phyloP scores from a whole-genome alignment of 257 asterid species.

The Capsicum rhomboideum region DNA sequence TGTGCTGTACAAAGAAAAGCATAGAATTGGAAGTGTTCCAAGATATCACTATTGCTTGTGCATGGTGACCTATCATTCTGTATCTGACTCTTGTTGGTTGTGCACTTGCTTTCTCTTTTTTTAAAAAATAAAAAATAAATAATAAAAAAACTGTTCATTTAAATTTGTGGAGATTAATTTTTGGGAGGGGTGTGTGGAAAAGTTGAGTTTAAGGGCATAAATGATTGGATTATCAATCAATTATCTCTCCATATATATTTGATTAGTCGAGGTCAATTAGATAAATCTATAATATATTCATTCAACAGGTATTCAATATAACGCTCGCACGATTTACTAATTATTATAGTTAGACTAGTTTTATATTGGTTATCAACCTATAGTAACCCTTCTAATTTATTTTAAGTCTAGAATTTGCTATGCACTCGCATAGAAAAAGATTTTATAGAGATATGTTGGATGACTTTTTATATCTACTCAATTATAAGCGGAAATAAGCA shows the following conservation, averaged over 20 bases:
- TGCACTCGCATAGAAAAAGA: neutral
- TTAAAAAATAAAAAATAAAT: neutral
- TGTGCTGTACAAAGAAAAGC: neutral
- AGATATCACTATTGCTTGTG: neutral
- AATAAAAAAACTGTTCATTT: neutral
- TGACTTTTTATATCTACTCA: too few species aligned
- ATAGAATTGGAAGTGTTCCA: neutral
- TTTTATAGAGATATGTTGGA: neutral
- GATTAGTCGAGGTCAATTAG: neutral
- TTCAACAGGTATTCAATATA: neutral
- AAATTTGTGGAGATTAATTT: neutral
- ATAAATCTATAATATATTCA: neutral
- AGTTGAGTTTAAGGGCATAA: too few species aligned
- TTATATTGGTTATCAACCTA: neutral
- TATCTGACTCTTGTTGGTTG: neutral
- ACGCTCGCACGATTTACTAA: neutral
- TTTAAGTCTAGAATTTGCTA: too few species aligned
- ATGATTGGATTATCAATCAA: neutral
- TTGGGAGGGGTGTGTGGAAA: too few species aligned
- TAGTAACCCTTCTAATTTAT: too few species aligned
- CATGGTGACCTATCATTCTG: neutral
- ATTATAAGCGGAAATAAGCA: too few species aligned
- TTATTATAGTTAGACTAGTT: neutral
- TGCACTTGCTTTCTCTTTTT: neutral
- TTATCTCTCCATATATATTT: neutral